Conservation (phyloP, 306 rosid genomes). For the Prunus fruticosa region DNA sequence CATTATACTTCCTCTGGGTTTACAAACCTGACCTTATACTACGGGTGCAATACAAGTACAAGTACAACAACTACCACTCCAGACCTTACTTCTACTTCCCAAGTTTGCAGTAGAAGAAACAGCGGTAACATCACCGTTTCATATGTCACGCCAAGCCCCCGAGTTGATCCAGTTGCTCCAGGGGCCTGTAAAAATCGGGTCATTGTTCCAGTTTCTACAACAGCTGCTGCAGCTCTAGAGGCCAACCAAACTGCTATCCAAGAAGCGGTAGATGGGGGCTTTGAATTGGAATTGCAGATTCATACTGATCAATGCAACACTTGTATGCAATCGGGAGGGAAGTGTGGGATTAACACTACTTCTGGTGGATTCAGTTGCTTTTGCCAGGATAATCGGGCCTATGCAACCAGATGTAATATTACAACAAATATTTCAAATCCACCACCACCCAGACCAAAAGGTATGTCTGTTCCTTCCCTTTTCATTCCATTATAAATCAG, state of each 20-base stretch:
- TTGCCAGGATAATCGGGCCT: neutral
- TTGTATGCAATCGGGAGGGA: neutral
- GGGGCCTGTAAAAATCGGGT: neutral
- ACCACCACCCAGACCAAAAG: neutral
- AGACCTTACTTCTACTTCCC: too few species aligned
- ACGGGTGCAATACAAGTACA: neutral
- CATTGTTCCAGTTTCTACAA: neutral
- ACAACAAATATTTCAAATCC: too few species aligned
- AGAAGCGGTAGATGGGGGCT: neutral
- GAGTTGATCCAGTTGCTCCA: too few species aligned
- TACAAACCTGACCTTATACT: neutral
- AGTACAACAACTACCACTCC: too few species aligned
- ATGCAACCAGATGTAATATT: neutral
- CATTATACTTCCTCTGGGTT: neutral
- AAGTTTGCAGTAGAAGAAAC: too few species aligned
- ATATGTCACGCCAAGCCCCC: too few species aligned
- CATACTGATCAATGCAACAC: neutral
- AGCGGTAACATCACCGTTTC: too few species aligned
- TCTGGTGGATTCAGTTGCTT: neutral
- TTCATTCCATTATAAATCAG: neutral
- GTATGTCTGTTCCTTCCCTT: neutral
- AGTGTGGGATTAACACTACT: neutral
- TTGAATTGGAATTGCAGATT: neutral
- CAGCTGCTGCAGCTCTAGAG: neutral
- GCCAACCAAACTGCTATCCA: rapidly evolving